Conservation (phyloP, 2,329 filamentous ascomycete genomes). For the Fusarium buxicola region DNA sequence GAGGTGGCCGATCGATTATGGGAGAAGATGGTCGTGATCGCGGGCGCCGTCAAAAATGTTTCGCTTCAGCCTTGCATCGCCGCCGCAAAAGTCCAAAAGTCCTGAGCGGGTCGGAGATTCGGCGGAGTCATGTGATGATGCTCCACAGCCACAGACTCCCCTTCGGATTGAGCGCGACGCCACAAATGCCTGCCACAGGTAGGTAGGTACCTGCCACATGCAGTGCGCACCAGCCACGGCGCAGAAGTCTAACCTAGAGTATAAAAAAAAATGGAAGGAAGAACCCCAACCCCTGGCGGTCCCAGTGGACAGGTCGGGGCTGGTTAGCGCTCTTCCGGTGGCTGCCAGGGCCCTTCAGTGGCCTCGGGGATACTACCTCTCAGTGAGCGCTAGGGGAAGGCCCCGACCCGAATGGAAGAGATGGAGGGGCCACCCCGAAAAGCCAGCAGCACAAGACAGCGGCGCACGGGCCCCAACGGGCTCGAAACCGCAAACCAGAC, state of each 20-base stretch:
- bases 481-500: slow-evolving; percentile 44
- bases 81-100: slow-evolving; percentile 40
- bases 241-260: not conserved
- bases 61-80: slow-evolving; percentile 45
- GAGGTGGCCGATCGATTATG: slow-evolving; percentile 11
- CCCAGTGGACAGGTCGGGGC: not conserved
- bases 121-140: slow-evolving; percentile 40
- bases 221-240: slow-evolving; percentile 9
- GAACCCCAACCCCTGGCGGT: slow-evolving; percentile 20
- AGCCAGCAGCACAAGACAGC: slow-evolving; percentile 19
- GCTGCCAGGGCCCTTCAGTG: slow-evolving; percentile 7
- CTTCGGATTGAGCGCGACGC: not conserved
- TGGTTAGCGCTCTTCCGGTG: no score
- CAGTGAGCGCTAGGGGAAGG: slow-evolving; percentile 39
- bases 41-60: slow-evolving; percentile 44
- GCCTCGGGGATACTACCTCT: slow-evolving; percentile 8
- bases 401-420: slow-evolving; percentile 31
- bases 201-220: not conserved
- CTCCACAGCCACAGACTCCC: slow-evolving; percentile 25
- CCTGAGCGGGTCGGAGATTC: slow-evolving; percentile 33
- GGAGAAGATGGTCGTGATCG: slow-evolving; percentile 20
- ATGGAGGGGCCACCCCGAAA: slow-evolving; percentile 25
- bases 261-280: slow-evolving; percentile 19
- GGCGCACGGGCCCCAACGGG: slow-evolving; percentile 44
- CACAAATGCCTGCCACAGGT: no score